Conservation (phyloP, 2,329 filamentous ascomycete genomes). For the Penicillium hesseltinei region DNA sequence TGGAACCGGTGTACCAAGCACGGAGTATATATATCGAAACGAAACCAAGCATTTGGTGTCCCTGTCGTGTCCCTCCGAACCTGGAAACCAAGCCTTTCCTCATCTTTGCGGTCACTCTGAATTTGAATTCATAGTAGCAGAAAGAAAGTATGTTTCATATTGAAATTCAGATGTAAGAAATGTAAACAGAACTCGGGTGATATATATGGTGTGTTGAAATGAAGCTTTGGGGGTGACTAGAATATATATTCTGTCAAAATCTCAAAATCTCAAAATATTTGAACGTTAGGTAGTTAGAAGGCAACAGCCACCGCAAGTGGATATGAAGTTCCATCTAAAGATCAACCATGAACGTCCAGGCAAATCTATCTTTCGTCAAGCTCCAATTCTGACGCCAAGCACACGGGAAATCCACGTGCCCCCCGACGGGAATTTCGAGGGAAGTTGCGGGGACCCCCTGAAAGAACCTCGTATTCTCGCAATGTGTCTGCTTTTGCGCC, state of each 20-base stretch:
- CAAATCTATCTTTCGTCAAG: neutral
- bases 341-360: neutral
- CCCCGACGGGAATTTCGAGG: neutral
- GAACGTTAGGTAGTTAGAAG: no score
- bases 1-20: no score
- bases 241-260: neutral
- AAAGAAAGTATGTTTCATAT: no score
- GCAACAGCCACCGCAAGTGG: no score
- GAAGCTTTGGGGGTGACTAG: neutral
- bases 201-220: neutral
- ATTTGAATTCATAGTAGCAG: no score
- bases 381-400: neutral
- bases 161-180: neutral
- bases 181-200: neutral
- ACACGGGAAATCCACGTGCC: neutral
- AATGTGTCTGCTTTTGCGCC: neutral
- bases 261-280: no score
- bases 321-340: neutral
- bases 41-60: no score
- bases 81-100: no score
- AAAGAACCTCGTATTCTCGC: conserved; percentile 6
- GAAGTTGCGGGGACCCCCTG: neutral
- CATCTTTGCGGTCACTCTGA: no score
- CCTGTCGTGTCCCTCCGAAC: no score
- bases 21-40: no score